phyloP scores from a whole-genome alignment of 2,329 filamentous ascomycete species.

The Exophiala phaeomuriformis region DNA sequence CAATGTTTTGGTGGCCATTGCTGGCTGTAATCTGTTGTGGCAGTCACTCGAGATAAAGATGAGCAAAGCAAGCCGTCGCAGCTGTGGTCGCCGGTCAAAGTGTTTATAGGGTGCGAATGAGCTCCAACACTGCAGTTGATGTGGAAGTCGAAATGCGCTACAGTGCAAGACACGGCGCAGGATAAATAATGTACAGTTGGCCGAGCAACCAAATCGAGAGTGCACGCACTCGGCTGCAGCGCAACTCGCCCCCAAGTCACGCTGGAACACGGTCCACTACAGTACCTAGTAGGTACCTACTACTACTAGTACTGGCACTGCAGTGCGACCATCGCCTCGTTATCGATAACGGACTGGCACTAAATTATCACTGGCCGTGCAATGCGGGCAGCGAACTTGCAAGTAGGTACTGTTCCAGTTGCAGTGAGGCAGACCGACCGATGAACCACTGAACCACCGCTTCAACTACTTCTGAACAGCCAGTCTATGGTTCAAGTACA shows the following conservation, averaged over 20 bases:
- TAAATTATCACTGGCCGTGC: no score
- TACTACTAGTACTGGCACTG: no score
- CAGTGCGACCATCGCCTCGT: no score
- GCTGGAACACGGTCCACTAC: no score
- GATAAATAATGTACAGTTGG: neutral
- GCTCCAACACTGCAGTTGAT: no score
- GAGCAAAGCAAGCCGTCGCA: neutral
- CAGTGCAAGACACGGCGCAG: neutral
- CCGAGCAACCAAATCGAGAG: neutral
- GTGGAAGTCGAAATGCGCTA: neutral
- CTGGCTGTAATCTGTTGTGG: neutral
- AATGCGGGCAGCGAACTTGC: no score
- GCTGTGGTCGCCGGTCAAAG: neutral
- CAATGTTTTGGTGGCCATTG: conserved; percentile 66
- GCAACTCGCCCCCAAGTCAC: no score
- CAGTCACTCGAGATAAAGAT: neutral
- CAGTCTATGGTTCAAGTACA: no score
- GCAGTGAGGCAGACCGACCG: neutral
- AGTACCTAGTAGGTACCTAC: no score
- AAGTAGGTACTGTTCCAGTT: neutral
- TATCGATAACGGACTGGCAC: no score
- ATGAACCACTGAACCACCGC: neutral
- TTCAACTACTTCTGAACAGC: no score
- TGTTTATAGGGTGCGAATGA: neutral
- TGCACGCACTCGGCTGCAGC: no score